Evolutionary conservation across 371 early-diverging fungal species (phyloP), one percentile per base, ranked within the genome.

Genomic region (Syncephalis fuscata): DNA sequence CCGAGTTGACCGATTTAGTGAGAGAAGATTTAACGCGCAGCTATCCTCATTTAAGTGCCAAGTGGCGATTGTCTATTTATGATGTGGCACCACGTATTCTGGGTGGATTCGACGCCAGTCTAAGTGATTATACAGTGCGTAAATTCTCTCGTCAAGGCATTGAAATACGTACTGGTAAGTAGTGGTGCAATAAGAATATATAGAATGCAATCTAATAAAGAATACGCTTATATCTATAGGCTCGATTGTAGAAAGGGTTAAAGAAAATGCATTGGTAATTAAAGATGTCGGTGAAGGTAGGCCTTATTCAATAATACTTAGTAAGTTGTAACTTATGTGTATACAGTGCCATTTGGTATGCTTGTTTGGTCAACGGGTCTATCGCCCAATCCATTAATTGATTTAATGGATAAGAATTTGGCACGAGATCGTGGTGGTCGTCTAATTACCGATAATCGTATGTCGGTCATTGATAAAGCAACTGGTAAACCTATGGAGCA

Each of bases 321-420:
- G 5, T 21, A 27, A 8, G 11, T 27, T 20, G 8, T 32, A 3
- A 4, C n/a, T n/a, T n/a, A n/a, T n/a, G n/a, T n/a, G n/a, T n/a
- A n/a, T 44, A 20, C 39, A 58, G 59, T 73, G 8, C 69, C 72
- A 11, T 69, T 66, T 50, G 75, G 76, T 16, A 49, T 76, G 50
- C 56, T 76, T 37, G 76, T 86, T 22, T 83, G 84, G 83, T 66
- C 78, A 4, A 81, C 86, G 0, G 87, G 87, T 7, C 45, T 84
- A 44, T 66, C 74, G 22, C 71, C 74, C 46, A 76, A 72, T 47
- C 78, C 74, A 4, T 51, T 86, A 20, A 66, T 77, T 0, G 60
- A 58, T 15, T 52, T 67, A 9, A 49, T 79, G 44, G 64, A 62
- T 46, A 63, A 65, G 17, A 53, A 57, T 26, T 63, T 61, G 8